Evolutionary conservation across 2,329 filamentous ascomycete genomes (phyloP).

Genomic region (Penicillium psychrosexuale): DNA sequence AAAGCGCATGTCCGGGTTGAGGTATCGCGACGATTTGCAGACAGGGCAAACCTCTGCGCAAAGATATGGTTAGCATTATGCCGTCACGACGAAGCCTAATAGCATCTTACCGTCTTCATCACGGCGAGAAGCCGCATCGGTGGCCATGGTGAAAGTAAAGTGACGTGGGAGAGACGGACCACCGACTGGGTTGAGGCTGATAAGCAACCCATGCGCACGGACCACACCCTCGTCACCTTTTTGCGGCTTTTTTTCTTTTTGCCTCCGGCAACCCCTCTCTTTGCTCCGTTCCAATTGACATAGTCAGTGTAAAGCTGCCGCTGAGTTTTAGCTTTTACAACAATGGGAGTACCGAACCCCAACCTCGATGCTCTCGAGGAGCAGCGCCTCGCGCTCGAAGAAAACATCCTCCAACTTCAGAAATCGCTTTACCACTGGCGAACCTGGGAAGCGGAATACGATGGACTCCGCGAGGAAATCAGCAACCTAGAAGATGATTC

Average conservation of each 20-base stretch:
- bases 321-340: not conserved
- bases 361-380: conserved; percentile 68
- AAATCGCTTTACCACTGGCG: conserved; percentile 83
- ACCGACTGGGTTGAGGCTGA: conserved; percentile 8
- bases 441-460: conserved; percentile 87
- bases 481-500: conserved; percentile 52
- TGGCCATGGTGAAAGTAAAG: conserved; percentile 17
- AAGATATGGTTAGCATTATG: conserved; percentile 7
- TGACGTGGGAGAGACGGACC: conserved; percentile 4
- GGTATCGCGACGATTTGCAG: conserved; percentile 94
- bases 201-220: conserved; percentile 19
- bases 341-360: conserved; percentile 42
- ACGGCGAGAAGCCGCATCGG: conserved; percentile 34
- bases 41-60: conserved; percentile 80
- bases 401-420: conserved; percentile 68
- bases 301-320: not conserved
- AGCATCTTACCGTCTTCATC: conserved; percentile 42
- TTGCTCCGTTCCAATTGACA: not conserved
- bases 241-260: conserved; percentile 10
- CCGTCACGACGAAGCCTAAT: not conserved
- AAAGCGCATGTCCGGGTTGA: conserved; percentile 91
- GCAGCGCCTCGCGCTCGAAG: conserved; percentile 71
- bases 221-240: conserved; percentile 21
- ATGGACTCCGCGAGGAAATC: conserved; percentile 81
- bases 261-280: not conserved